phyloP scores from a whole-genome alignment of 768 basidiomycete genomes.

The Tricholoma bakamatsutake region DNA sequence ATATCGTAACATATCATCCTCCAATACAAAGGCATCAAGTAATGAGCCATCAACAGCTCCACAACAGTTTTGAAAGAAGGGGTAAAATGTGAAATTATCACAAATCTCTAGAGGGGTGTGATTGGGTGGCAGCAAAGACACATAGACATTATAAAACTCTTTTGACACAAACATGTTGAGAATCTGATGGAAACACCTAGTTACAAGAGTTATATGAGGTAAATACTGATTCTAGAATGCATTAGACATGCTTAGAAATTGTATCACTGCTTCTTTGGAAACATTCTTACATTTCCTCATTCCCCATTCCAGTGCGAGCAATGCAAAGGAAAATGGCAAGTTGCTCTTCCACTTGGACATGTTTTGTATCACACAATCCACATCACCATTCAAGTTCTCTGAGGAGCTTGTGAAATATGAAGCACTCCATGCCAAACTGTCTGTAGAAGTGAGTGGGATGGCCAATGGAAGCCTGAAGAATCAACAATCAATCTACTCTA shows the following conservation, averaged over 20 bases:
- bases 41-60: constrained; percentile 31
- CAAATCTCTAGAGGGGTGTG: constrained; percentile 17
- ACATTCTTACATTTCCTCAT: constrained; percentile 24
- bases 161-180: constrained; percentile 9
- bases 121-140: neutral
- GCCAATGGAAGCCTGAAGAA: constrained; percentile 2
- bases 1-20: constrained; percentile 5
- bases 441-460: constrained; percentile 19
- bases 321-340: constrained; percentile 31
- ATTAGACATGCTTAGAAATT: constrained; percentile 24
- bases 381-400: constrained; percentile 14
- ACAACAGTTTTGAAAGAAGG: too few species aligned
- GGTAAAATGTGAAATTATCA: constrained; percentile 25
- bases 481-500: neutral
- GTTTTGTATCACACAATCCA: constrained; percentile 15
- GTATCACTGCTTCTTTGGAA: constrained; percentile 35
- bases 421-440: constrained; percentile 21
- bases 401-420: constrained; percentile 23
- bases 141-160: constrained; percentile 6
- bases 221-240: constrained; percentile 1
- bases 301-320: constrained; percentile 20
- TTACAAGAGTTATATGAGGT: constrained; percentile 1
- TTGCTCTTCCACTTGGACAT: constrained; percentile 28
- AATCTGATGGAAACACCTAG: constrained; percentile 17
- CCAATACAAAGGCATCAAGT: constrained; percentile 14